Conservation (phyloP, 2,329 filamentous ascomycete species). For the Daldinia eschscholtzii region DNA sequence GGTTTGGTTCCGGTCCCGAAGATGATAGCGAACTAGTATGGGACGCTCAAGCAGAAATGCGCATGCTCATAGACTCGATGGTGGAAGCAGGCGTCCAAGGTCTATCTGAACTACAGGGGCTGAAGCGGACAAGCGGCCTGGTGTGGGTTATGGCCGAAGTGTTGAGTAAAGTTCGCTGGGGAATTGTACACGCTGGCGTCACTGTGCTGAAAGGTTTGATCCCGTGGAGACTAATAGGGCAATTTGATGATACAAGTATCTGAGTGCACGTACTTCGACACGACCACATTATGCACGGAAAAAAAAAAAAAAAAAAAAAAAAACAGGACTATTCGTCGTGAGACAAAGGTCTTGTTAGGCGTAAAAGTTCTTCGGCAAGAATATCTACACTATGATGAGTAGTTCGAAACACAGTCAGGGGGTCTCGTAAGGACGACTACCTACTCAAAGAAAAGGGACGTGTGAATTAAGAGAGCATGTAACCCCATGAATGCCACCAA, state of each 20-base stretch:
- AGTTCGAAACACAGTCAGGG: neutral
- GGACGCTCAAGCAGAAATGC: constrained; percentile 64
- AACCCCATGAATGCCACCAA: constrained; percentile 29
- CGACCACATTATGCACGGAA: neutral
- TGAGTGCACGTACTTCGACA: constrained; percentile 7
- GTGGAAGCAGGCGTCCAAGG: constrained; percentile 54
- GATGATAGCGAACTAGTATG: constrained; percentile 64
- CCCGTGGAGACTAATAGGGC: constrained; percentile 45
- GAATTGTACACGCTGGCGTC: constrained; percentile 72
- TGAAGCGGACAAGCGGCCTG: constrained; percentile 64
- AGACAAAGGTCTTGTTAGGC: neutral
- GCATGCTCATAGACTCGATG: constrained; percentile 57
- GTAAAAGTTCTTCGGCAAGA: neutral
- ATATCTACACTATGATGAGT: constrained; percentile 2
- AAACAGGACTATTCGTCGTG: neutral
- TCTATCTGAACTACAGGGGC: constrained; percentile 53
- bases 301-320: neutral
- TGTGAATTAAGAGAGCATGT: constrained; percentile 30
- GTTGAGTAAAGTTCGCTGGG: constrained; percentile 70
- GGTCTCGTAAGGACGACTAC: neutral
- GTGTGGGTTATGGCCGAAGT: constrained; percentile 68
- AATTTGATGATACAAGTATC: constrained; percentile 35
- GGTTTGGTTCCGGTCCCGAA: constrained; percentile 41
- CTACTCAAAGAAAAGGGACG: constrained; percentile 21
- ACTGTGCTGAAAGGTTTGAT: constrained; percentile 60